Base-by-base conservation (phyloP, 2,329 filamentous ascomycete species). In the Aspergillus fructus region DNA sequence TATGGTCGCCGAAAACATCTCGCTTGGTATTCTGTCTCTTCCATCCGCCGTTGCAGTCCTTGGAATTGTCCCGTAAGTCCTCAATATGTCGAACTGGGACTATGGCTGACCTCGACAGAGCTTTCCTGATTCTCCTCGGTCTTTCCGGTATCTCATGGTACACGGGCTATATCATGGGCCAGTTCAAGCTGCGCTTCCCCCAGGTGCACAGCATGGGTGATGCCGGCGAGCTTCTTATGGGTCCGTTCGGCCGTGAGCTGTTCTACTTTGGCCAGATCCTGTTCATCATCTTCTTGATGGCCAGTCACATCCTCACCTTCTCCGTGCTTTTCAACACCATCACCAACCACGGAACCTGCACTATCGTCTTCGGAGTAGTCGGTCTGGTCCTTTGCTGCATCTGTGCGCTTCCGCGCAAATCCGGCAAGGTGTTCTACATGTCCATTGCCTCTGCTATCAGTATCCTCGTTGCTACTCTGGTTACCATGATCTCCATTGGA, bases 221-320 rank as follows among this genome's bases (percentile, higher is more conserved):
- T 64, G 87, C 85, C 13, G 87, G 86, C 1, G 76, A 81, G 43
- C 74, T 89, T 54, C 78, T 90, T 55, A 78, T 82, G 63, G 88
- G 89, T n/a, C 76, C 74, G 11, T 74, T 84, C 27, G 86, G 85
- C 3, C 83, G 85, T 59, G 84, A 88, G 66, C 59, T 90, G 43
- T 77, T 88, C 37, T 85, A 85, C 33, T 73, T 78, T 58, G 85
- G 83, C 63, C 86, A 88, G 63, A 73, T 82, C 2, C 71, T 89
- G 15, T 83, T 89, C 67, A 75, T 90, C 39, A 76, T 88, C 57
- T 89, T 90, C 74, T 82, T 89, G 58, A 85, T 88, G 71, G 86
- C 82, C 24, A 88, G 86, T n/a, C 89, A 91, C 72, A 81, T 88
- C 54, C 75, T 90, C 58, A 89, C 86, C 0, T 89, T 89, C 60